Conservation (phyloP, 1,284 basidiomycete species). For the Ceraceosorus guamensis region DNA sequence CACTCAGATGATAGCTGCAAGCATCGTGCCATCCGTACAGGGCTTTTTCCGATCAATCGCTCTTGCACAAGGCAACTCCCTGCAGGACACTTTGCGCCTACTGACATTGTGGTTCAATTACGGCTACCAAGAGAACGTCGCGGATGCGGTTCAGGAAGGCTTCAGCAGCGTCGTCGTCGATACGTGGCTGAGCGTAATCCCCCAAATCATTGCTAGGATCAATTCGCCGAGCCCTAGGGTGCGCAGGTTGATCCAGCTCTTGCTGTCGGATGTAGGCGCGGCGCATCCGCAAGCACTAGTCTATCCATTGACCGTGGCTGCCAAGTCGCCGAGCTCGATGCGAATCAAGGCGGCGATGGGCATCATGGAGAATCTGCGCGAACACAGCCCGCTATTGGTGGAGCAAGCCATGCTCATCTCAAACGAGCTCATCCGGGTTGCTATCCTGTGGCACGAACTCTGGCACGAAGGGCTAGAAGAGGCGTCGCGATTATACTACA, state of each 20-base stretch:
- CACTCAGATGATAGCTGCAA: slow-evolving; percentile 65
- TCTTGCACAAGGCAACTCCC: slow-evolving; percentile 72
- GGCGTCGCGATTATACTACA: slow-evolving; percentile 92
- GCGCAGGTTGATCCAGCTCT: slow-evolving; percentile 77
- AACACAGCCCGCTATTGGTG: slow-evolving; percentile 82
- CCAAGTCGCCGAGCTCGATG: slow-evolving; percentile 80
- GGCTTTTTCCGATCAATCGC: slow-evolving; percentile 92
- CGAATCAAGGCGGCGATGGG: slow-evolving; percentile 75
- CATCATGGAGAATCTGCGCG: slow-evolving; percentile 90
- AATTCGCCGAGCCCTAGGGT: slow-evolving; percentile 87
- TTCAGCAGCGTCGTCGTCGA: slow-evolving; percentile 88
- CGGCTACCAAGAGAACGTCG: slow-evolving; percentile 83
- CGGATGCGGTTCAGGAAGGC: slow-evolving; percentile 78
- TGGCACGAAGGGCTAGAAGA: slow-evolving; percentile 99
- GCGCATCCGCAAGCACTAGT: slow-evolving; percentile 96
- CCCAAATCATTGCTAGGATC: slow-evolving; percentile 98
- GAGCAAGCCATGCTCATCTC: slow-evolving; percentile 87
- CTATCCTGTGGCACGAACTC: slow-evolving; percentile 97
- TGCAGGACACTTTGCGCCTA: slow-evolving; percentile 90
- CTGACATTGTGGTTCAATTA: slow-evolving; percentile 99
- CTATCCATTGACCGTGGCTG: slow-evolving; percentile 95
- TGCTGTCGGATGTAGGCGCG: slow-evolving; percentile 87
- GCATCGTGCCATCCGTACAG: slow-evolving; percentile 90
- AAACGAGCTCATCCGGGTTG: slow-evolving; percentile 91
- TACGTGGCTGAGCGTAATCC: slow-evolving; percentile 98